Conservation (phyloP, 768 basidiomycete genomes). For the Coprinopsis sp. region DNA sequence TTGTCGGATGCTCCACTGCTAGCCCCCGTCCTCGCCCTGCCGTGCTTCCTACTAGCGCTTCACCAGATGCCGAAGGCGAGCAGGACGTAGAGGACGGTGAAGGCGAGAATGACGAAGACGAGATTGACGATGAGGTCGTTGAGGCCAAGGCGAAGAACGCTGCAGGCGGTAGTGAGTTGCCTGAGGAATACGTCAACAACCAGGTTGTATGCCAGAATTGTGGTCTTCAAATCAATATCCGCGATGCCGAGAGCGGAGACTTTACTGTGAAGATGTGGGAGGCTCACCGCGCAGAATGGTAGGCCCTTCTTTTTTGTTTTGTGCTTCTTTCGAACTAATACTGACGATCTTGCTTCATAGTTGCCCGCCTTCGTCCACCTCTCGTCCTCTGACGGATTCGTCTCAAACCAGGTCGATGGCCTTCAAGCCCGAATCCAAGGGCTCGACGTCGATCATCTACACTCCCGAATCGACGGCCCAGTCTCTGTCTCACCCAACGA, state of each 20-base stretch:
- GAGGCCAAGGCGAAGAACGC: conserved; percentile 10
- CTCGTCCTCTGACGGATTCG: conserved; percentile 8
- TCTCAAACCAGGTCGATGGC: no score
- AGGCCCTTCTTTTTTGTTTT: conserved; percentile 22
- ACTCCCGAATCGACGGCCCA: conserved; percentile 39
- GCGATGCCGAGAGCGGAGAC: conserved; percentile 56
- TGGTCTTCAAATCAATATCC: conserved; percentile 56
- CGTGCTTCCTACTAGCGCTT: neutral
- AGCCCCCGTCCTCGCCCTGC: neutral
- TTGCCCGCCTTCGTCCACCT: neutral
- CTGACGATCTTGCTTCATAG: neutral
- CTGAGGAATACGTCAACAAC: conserved; percentile 59
- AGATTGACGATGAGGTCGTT: conserved; percentile 6
- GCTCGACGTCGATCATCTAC: conserved; percentile 37
- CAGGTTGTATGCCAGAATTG: conserved; percentile 65
- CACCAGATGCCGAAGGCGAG: neutral
- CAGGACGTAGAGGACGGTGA: neutral
- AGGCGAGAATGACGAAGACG: no score
- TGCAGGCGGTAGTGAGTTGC: neutral
- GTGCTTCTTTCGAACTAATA: neutral
- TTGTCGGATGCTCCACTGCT: neutral
- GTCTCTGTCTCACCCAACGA: conserved; percentile 41
- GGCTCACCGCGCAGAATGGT: conserved; percentile 60
- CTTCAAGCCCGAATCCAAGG: conserved; percentile 21
- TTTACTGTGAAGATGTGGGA: conserved; percentile 72